Evolutionary conservation across 2,329 filamentous ascomycete species (phyloP).

Genomic region (Exutisphaerella laricina): DNA sequence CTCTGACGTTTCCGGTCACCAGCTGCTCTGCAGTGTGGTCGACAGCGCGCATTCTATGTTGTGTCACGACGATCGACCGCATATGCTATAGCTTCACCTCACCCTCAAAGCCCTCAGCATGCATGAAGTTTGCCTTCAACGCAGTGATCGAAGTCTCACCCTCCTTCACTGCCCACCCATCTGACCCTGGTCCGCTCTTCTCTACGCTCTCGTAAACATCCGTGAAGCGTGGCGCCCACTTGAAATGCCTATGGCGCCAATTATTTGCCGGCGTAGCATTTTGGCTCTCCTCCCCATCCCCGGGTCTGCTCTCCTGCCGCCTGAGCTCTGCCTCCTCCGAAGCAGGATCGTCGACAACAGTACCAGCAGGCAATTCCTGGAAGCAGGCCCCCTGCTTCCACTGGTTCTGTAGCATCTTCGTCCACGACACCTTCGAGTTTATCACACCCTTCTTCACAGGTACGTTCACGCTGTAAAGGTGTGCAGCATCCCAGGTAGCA

Average conservation of each 20-base stretch:
- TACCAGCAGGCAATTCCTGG: slow-evolving; percentile 64
- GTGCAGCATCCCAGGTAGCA: slow-evolving; percentile 58
- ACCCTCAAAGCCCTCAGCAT: slow-evolving; percentile 58
- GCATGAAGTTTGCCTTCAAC: slow-evolving; percentile 88
- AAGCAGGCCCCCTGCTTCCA: slow-evolving; percentile 86
- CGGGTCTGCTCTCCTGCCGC: slow-evolving; percentile 49
- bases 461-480: slow-evolving; percentile 84
- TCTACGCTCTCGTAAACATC: slow-evolving; percentile 88
- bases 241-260: slow-evolving; percentile 81
- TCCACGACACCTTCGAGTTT: slow-evolving; percentile 68
- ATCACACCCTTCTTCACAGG: slow-evolving; percentile 72
- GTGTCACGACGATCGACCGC: no score
- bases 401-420: slow-evolving; percentile 81
- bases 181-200: slow-evolving; percentile 70
- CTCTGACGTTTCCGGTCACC: no score
- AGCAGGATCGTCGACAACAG: slow-evolving; percentile 52
- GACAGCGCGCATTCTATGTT: no score
- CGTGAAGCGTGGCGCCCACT: slow-evolving; percentile 82
- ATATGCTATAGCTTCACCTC: slow-evolving; percentile 81
- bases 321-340: slow-evolving; percentile 68
- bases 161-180: slow-evolving; percentile 88
- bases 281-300: slow-evolving; percentile 32
- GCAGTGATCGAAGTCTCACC: slow-evolving; percentile 87
- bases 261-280: slow-evolving; percentile 33
- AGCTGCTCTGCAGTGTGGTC: no score